Evolutionary conservation across 2,329 filamentous ascomycete species (phyloP), one percentile per base, ranked within the genome.

Genomic region (Botrytis aclada): DNA sequence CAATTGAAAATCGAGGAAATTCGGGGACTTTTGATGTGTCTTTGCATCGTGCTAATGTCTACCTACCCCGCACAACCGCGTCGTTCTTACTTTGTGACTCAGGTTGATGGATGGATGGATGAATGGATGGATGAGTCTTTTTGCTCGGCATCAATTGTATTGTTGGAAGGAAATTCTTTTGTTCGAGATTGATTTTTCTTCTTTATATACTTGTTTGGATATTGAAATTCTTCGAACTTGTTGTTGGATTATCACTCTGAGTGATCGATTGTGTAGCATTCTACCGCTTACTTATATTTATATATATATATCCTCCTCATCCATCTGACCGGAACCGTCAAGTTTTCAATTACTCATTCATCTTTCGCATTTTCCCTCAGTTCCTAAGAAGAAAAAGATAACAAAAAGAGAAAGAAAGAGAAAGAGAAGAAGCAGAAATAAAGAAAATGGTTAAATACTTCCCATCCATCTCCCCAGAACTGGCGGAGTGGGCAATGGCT

Each of bases 401-500:
- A 22, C 3, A 1, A 12, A 32, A 9, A 22, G 12, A 45, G 3
- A 25, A 12, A 60, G 4, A 20, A 25, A 2, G 4, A 20, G 14
- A 2, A 6, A 0, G 16, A 56, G 25, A 3, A 32, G 20, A 45
- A 45, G 20, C 3, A 22, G 10, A 8, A 14, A 14, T 2, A 29
- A 25, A 12, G 10, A 70, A 70, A n/a, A 71, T 71, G 69, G 60
- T 51, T 16, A 32, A 71, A 66, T 71, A 56, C 81, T 90, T 84
- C 79, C 80, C 85, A 29, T 85, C 84, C 54, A 85, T 93, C 74
- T 80, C 85, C 5, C 80, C 84, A 10, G 84, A 89, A 43, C 85
- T 93, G 47, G 84, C 85, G 72, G 82, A 84, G 58, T 94, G 92
- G 90, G 87, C 90, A 69, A 84, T 89, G 65, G 81, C 84, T 18